phyloP scores from a whole-genome alignment of 306 rosid genomes.

The Vachellia pachyceras region DNA sequence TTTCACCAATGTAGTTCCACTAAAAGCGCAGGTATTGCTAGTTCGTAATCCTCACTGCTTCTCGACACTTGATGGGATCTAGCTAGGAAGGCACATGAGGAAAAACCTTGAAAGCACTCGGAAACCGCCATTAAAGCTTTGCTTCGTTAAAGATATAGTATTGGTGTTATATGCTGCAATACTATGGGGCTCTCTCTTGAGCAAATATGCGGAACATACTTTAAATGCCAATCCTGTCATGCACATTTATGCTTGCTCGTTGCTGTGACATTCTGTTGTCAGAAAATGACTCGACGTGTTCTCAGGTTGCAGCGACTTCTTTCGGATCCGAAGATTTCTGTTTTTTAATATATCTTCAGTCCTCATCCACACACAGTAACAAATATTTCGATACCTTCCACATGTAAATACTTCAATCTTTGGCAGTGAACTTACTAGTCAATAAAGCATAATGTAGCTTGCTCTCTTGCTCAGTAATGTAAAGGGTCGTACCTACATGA shows the following conservation, averaged over 20 bases:
- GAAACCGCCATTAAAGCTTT: conserved; percentile 34
- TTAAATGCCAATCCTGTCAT: conserved; percentile 47
- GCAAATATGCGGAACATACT: background rate
- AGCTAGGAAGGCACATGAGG: background rate
- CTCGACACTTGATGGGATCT: background rate
- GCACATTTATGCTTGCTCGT: conserved; percentile 41
- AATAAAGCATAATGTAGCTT: no score
- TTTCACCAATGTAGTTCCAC: background rate
- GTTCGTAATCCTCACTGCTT: background rate
- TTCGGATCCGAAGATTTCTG: conserved; percentile 4
- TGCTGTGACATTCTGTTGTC: conserved; percentile 54
- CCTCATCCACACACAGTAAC: background rate
- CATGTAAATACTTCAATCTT: background rate
- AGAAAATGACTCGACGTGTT: conserved; percentile 53
- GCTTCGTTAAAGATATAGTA: conserved; percentile 37
- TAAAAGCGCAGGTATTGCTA: background rate
- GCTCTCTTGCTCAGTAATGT: background rate
- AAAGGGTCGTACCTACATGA: background rate
- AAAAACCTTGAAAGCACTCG: background rate
- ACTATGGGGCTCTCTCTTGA: background rate
- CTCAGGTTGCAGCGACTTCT: conserved; percentile 4
- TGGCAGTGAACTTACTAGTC: background rate
- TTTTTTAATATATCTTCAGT: background rate
- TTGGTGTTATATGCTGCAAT: background rate
- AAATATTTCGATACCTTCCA: background rate